phyloP scores from a whole-genome alignment of 2,329 filamentous ascomycete genomes.

The Fusarium nygamai region DNA sequence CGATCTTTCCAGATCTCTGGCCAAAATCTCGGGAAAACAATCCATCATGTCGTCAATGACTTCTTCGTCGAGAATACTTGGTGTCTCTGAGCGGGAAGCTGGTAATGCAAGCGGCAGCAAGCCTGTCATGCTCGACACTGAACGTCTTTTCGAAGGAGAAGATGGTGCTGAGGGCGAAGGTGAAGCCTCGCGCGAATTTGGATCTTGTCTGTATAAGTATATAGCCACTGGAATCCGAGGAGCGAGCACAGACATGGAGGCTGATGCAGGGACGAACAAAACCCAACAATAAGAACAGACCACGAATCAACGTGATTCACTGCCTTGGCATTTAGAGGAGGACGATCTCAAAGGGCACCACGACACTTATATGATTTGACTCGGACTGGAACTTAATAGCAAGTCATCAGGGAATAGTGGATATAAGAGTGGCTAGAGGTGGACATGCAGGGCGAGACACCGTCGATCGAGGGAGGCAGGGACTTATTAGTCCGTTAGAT shows the following conservation, averaged over 20 bases:
- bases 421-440: conserved; percentile 25
- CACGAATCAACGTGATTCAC: conserved; percentile 19
- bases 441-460: conserved; percentile 27
- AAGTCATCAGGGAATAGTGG: conserved; percentile 25
- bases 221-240: conserved; percentile 36
- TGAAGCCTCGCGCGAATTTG: conserved; percentile 8
- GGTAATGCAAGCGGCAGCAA: conserved; percentile 52
- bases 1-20: conserved; percentile 62
- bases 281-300: conserved; percentile 21
- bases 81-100: conserved; percentile 38
- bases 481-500: conserved; percentile 22
- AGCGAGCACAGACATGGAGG: conserved; percentile 28
- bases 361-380: conserved; percentile 31
- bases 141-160: conserved; percentile 44
- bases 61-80: conserved; percentile 38
- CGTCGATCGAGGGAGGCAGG: conserved; percentile 29
- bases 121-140: conserved; percentile 53
- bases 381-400: conserved; percentile 34
- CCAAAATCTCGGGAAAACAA: conserved; percentile 67
- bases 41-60: conserved; percentile 46
- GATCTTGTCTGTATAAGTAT: conserved; percentile 41
- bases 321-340: neutral
- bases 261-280: conserved; percentile 3
- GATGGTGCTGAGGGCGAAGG: conserved; percentile 27
- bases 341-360: conserved; percentile 16